These are phyloP conservation scores for Candida odintsovae DNA, from an alignment of 805 yeast species.

Conservation along the genomic window DNA sequence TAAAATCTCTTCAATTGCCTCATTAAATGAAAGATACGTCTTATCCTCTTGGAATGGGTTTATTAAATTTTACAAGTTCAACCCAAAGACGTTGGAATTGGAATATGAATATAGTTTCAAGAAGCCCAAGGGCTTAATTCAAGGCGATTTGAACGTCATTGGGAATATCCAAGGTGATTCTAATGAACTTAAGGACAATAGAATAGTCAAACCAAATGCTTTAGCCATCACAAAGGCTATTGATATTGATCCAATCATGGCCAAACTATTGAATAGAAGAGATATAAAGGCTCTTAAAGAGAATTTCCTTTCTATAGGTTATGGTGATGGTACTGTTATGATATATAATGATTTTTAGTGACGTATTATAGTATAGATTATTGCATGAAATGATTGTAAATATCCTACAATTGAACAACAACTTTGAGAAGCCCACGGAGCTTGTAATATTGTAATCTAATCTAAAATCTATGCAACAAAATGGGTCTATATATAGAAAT, in stretches of 20 bases:
- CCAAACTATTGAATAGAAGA: constrained; percentile 13
- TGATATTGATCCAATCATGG: not conserved
- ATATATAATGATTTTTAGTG: constrained; percentile 24
- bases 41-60: constrained; percentile 50
- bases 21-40: constrained; percentile 22
- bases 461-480: not conserved
- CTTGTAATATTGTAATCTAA: not conserved
- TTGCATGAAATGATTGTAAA: too few relatives aligned
- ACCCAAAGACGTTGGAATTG: constrained; percentile 10
- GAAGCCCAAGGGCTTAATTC: constrained; percentile 22
- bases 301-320: constrained; percentile 41
- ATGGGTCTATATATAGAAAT: not conserved
- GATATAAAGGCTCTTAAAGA: constrained; percentile 16
- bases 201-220: constrained; percentile 24
- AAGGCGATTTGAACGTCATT: constrained; percentile 22
- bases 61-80: constrained; percentile 28
- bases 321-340: constrained; percentile 49
- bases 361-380: not conserved
- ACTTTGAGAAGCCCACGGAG: not conserved
- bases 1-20: constrained; percentile 29
- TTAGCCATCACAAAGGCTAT: constrained; percentile 14
- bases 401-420: too few relatives aligned
- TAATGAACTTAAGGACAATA: constrained; percentile 23
- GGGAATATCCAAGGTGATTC: constrained; percentile 22
- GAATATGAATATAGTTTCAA: constrained; percentile 16